Base-by-base conservation (phyloP, 2,329 filamentous ascomycete species). In the Monilinia fructigena region DNA sequence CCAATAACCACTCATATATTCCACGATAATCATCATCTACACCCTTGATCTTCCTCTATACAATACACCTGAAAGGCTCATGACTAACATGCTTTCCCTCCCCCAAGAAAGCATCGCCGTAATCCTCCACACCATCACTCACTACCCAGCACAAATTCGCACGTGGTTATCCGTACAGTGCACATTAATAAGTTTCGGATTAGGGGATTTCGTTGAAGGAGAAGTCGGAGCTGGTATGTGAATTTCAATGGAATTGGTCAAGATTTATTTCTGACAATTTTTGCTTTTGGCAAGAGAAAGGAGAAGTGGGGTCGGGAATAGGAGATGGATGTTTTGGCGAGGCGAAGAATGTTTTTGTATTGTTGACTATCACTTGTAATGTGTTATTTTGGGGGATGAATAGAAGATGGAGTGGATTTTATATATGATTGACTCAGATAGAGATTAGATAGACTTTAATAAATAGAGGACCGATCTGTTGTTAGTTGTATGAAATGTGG, bases 151-250 rank as follows among this genome's bases (percentile, higher is more conserved):
- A 38, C 58, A 61, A 26, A 50, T 61, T 12, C 58, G 31, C 11
- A 40, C 58, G 20, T 61, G 58, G 58, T 7, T 61, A 38, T 50
- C 12, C 7, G 14, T 26, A 20, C 45, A 61, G 8, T 61, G 58
- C n/a, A 61, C 45, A 23, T 4, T 61, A 16, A 7, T 61, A 23
- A 38, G 58, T 40, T 31, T 61, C 31, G 58, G 47, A 23, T 23
- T 61, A 11, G 45, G 28, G 26, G 58, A 61, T 26, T 61, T 61
- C 38, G 45, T 35, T 12, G 45, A 50, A 12, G 58, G 8, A 20
- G 28, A 50, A 23, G 14, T 26, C 26, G 58, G 58, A 20, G 58
- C 58, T 52, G 14, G 20, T 4, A 61, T 61, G 58, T 60, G 20
- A 58, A 5, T 1, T 14, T 14, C 16, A 16, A 42, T 42, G 40